A percentile compares a stretch with the other conserved stretches of the same genome.
These are phyloP conservation scores for Leptographium galeiforme DNA, from an alignment of 2,329 filamentous ascomycete species.

Conservation along the genomic window DNA sequence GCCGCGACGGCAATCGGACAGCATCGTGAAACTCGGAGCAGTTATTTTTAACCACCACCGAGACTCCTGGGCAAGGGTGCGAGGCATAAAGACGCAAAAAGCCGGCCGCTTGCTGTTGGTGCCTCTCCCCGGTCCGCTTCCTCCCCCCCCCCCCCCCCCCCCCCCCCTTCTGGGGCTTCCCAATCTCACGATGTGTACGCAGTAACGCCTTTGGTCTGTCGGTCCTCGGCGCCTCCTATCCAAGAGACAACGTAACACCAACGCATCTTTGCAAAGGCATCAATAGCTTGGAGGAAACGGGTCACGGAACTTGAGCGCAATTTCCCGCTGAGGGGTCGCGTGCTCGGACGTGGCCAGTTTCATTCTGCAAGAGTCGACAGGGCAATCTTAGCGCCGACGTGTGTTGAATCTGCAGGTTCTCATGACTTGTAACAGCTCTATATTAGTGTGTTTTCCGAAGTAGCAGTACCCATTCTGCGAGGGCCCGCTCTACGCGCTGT, in stretches of 20 bases:
- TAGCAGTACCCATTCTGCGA: neutral
- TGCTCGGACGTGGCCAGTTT: neutral
- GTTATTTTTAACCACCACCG: neutral
- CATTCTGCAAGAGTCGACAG: neutral
- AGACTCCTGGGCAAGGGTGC: neutral
- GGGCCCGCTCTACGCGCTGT: neutral
- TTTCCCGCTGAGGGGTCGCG: neutral
- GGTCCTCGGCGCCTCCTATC: too few relatives aligned
- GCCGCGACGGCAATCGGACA: neutral
- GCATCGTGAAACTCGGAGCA: neutral
- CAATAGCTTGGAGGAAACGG: too few relatives aligned
- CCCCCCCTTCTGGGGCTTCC: neutral
- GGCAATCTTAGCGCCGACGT: neutral
- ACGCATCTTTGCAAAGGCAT: too few relatives aligned
- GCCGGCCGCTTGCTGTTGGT: neutral
- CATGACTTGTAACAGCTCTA: neutral
- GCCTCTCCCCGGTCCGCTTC: too few relatives aligned
- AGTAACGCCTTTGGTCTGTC: too few relatives aligned
- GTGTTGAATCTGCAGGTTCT: neutral
- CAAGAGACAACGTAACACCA: too few relatives aligned
- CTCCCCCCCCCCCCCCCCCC: neutral
- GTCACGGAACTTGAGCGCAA: neutral
- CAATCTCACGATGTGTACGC: too few relatives aligned
- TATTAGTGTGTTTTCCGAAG: neutral
- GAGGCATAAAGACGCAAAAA: neutral